Conservation (phyloP, 2,329 filamentous ascomycete species). For the Rhynchosporium agropyri region DNA sequence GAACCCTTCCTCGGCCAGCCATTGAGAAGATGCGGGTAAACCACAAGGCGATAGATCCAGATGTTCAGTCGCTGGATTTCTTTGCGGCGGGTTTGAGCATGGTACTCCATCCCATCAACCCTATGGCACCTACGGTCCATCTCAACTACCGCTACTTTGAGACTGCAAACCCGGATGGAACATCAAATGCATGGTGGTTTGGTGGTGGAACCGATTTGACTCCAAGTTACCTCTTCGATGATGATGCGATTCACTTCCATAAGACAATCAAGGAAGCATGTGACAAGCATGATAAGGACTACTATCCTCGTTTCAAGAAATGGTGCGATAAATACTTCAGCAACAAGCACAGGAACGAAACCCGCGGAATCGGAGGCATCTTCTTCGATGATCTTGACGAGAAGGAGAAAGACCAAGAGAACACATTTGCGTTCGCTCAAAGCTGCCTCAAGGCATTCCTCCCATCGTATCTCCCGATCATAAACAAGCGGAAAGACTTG, state of each 20-base stretch:
- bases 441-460: constrained; percentile 85
- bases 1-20: constrained; percentile 80
- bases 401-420: constrained; percentile 81
- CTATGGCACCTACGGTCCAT: constrained; percentile 96
- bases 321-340: constrained; percentile 99
- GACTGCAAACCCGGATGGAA: constrained; percentile 82
- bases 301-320: constrained; percentile 93
- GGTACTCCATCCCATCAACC: constrained; percentile 91
- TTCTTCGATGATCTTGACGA: constrained; percentile 98
- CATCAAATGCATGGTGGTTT: constrained; percentile 93
- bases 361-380: constrained; percentile 88
- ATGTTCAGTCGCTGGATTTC: constrained; percentile 85
- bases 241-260: constrained; percentile 97
- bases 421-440: constrained; percentile 85
- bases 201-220: constrained; percentile 94
- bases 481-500: constrained; percentile 89
- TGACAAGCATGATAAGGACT: constrained; percentile 87
- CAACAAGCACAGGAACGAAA: constrained; percentile 87
- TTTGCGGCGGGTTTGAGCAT: constrained; percentile 93
- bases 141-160: constrained; percentile 99
- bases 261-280: constrained; percentile 88
- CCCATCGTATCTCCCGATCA: constrained; percentile 87
- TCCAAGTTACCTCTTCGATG: constrained; percentile 91
- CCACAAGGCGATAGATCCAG: constrained; percentile 83
- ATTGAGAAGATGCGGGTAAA: constrained; percentile 93